Conservation (phyloP, 2,329 filamentous ascomycete species). For the Botrytis hyacinthi region DNA sequence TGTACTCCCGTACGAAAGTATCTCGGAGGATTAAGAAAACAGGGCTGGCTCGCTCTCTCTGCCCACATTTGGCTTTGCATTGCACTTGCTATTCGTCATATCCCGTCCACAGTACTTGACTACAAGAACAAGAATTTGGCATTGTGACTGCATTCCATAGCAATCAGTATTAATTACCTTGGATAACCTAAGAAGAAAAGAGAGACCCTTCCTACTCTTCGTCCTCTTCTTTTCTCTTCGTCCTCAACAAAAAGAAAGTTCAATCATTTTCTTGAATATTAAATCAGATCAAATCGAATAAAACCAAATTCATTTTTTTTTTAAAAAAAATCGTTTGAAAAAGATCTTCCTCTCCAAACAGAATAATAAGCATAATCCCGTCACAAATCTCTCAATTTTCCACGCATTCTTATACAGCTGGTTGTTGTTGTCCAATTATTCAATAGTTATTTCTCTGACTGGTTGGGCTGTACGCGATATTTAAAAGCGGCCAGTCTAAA, state of each 20-base stretch:
- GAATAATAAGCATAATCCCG: slow-evolving; percentile 14
- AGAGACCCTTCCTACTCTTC: not conserved
- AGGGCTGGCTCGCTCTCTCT: not conserved
- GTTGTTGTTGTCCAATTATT: not conserved
- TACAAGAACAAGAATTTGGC: slow-evolving; percentile 1
- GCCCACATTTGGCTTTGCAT: slow-evolving; percentile 2
- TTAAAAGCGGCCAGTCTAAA: slow-evolving; percentile 14
- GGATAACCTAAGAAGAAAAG: not conserved
- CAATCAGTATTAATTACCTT: not conserved
- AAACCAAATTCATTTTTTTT: not conserved
- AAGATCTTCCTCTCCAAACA: not conserved
- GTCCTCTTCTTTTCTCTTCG: not conserved
- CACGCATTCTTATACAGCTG: not conserved
- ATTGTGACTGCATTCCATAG: not conserved
- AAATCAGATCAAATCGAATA: not conserved
- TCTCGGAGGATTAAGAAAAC: not conserved
- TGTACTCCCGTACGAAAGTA: not conserved
- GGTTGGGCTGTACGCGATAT: not conserved
- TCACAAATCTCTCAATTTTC: not conserved
- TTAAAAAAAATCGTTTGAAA: not conserved
- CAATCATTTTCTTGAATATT: not conserved
- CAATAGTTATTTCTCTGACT: not conserved
- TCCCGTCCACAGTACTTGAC: not conserved
- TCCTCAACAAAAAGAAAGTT: not conserved
- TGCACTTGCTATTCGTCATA: not conserved